Base-by-base conservation (phyloP, 371 early-diverging fungal species). In the Thermomucor indicae-seudaticae region DNA sequence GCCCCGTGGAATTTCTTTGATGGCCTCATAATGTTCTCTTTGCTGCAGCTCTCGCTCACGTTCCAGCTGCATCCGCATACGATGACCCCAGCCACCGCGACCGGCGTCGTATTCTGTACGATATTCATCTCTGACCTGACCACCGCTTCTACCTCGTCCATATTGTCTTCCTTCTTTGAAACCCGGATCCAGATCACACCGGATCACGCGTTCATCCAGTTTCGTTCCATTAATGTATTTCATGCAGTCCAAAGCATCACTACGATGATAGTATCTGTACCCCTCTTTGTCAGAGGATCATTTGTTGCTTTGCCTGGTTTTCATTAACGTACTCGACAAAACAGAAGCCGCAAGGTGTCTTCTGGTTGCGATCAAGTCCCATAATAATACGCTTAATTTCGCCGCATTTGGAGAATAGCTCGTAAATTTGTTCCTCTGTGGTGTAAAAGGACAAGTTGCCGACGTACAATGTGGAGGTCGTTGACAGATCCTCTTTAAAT, bases 281-380 rank as follows among this genome's bases (percentile, higher is more conserved):
- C 14, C 29, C 14, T 10, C 6, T n/a, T 19, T 27, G 19, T 24
- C 28, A 43, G 14, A 29, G 20, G 7, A 11, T 17, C 44, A 23
- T 7, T 14, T n/a, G 24, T 30, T 27, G 41, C 23, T 14, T 6
- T 49, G 32, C 17, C 25, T 28, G 16, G 27, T 48, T 43, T 28
- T 28, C 20, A 32, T 8, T 23, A 10, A 70, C 82, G 60, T 83
- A 95, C 93, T 96, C 98, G 43, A 97, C 98, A 80, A 97, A 97
- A 60, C 98, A 96, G 67, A 99, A 99, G 3, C 99, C 99, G 62
- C 99, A 99, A 5, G 98, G 98, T 3, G 96, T 96, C 67, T 91
- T 91, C 63, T 87, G 87, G 51, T 83, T 79, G 19, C 92, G 80
- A 70, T 98, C 96, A 11, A 99, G 81, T 0, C 99, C 99, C 97